These are phyloP conservation scores for Entomortierella lignicola DNA, from an alignment of 192 early-diverging fungal genomes.

Conservation along the genomic window DNA sequence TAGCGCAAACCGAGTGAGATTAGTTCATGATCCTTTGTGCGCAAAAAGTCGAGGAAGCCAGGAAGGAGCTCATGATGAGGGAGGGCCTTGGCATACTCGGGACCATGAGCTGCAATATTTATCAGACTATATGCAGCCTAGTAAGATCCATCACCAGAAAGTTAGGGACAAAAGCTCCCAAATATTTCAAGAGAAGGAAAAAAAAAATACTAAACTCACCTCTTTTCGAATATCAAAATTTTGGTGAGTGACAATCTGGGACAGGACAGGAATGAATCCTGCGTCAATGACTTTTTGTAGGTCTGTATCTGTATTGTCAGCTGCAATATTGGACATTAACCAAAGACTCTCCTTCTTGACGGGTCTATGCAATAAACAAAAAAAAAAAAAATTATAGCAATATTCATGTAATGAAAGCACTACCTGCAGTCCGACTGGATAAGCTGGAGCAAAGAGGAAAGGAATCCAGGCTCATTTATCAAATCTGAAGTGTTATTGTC, in stretches of 20 bases:
- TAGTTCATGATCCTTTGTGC: constrained; percentile 71
- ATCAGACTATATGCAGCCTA: constrained; percentile 72
- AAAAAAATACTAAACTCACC: constrained; percentile 33
- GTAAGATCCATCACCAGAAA: too few relatives aligned
- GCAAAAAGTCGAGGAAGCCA: constrained; percentile 68
- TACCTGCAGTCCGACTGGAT: constrained; percentile 66
- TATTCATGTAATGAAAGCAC: too few relatives aligned
- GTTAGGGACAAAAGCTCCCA: too few relatives aligned
- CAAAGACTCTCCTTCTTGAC: constrained; percentile 80
- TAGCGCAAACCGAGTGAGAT: constrained; percentile 73
- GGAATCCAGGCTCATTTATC: constrained; percentile 60
- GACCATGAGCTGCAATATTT: constrained; percentile 68
- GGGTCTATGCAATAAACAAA: constrained; percentile 44
- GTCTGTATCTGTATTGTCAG: constrained; percentile 46
- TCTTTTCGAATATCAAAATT: constrained; percentile 79
- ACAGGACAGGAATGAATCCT: constrained; percentile 63
- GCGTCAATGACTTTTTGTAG: constrained; percentile 65
- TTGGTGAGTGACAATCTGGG: constrained; percentile 66
- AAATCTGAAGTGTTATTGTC: constrained; percentile 68
- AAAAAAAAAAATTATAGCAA: neutral
- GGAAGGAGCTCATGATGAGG: constrained; percentile 58
- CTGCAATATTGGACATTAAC: constrained; percentile 78
- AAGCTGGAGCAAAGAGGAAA: constrained; percentile 56
- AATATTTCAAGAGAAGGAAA: too few relatives aligned
- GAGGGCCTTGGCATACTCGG: constrained; percentile 57